phyloP scores from a whole-genome alignment of 371 early-diverging fungal species.

The Synchytrium microbalum region DNA sequence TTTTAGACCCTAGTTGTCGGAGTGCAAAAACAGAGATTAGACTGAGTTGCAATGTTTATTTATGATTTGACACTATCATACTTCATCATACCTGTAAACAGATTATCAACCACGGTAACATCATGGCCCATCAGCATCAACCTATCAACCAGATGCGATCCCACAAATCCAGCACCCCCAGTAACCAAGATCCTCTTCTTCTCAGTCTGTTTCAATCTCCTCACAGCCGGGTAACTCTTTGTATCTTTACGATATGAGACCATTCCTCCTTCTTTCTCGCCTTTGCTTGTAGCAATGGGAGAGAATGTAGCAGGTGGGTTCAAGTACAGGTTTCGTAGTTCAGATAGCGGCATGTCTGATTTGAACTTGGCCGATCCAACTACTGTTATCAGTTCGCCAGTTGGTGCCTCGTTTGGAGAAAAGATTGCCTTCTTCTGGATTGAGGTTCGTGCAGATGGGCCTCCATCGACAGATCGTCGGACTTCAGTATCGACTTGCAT shows the following conservation, averaged over 20 bases:
- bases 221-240: constrained; percentile 28
- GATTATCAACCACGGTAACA: constrained; percentile 80
- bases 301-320: not conserved
- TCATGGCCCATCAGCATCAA: constrained; percentile 83
- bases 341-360: not conserved
- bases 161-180: constrained; percentile 88
- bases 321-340: not conserved
- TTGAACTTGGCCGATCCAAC: not conserved
- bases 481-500: too few relatives aligned
- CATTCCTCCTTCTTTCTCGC: too few relatives aligned
- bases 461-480: too few relatives aligned
- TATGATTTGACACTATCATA: constrained; percentile 30
- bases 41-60: too few relatives aligned
- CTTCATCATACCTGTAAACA: constrained; percentile 67
- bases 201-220: constrained; percentile 26
- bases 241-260: too few relatives aligned
- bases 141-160: constrained; percentile 76
- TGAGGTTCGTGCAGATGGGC: too few relatives aligned
- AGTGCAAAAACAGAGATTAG: too few relatives aligned
- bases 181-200: constrained; percentile 77
- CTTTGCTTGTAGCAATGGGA: not conserved
- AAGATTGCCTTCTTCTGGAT: not conserved
- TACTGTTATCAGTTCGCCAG: not conserved
- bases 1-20: constrained; percentile 14
- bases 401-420: not conserved